Percentiles rank a stretch among this genome's conserved stretches.
Conservation (phyloP, 2,329 filamentous ascomycete genomes). For the Penicillium aurantiogriseum region DNA sequence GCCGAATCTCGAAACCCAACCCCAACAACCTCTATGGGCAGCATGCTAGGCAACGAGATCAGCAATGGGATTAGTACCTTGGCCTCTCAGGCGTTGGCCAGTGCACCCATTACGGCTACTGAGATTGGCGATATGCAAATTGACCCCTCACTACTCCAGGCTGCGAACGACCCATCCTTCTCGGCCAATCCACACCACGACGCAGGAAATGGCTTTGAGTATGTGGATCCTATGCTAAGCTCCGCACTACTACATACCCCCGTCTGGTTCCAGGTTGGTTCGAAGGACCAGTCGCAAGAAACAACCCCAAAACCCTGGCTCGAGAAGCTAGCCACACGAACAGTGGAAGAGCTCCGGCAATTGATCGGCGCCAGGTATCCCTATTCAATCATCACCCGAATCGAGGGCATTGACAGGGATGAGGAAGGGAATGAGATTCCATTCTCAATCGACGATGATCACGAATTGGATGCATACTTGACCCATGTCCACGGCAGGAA, state of each 20-base stretch:
- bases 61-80: slow-evolving; percentile 45
- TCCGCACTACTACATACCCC: slow-evolving; percentile 47
- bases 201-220: slow-evolving; percentile 32
- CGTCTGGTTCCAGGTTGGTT: slow-evolving; percentile 68
- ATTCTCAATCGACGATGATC: slow-evolving; percentile 66
- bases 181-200: slow-evolving; percentile 37
- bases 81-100: slow-evolving; percentile 46
- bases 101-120: slow-evolving; percentile 37
- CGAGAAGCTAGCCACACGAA: slow-evolving; percentile 57
- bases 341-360: slow-evolving; percentile 63
- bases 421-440: slow-evolving; percentile 60
- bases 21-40: slow-evolving; percentile 23
- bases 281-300: slow-evolving; percentile 56
- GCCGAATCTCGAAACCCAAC: slow-evolving; percentile 24
- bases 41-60: slow-evolving; percentile 27
- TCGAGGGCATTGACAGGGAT: slow-evolving; percentile 66
- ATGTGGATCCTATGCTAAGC: slow-evolving; percentile 39
- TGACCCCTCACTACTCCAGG: slow-evolving; percentile 61
- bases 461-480: slow-evolving; percentile 71
- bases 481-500: slow-evolving; percentile 60
- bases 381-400: slow-evolving; percentile 56
- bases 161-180: slow-evolving; percentile 51
- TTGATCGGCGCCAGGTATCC: slow-evolving; percentile 62
- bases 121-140: slow-evolving; percentile 59
- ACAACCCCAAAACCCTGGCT: slow-evolving; percentile 58